Percentiles rank a stretch among this genome's conserved stretches.
Conservation (phyloP, 257 asterid genomes). For the Capsicum baccatum region DNA sequence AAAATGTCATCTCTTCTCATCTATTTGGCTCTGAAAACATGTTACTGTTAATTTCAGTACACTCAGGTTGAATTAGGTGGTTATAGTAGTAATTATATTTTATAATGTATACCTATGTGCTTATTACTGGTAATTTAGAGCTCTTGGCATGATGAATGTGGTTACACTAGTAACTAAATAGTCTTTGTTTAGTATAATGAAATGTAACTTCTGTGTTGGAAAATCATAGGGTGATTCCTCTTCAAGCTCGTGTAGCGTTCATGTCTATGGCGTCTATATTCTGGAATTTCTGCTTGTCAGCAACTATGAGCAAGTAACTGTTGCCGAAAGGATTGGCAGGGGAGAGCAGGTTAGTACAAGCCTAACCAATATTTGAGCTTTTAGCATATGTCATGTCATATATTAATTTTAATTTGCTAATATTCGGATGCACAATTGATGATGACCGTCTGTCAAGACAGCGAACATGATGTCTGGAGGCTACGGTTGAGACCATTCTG, state of each 20-base stretch:
- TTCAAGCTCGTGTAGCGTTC: conserved; percentile 94
- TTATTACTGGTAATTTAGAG: not conserved
- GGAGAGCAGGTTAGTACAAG: conserved; percentile 17
- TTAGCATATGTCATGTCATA: not conserved
- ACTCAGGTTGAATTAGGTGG: not conserved
- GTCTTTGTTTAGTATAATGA: not conserved
- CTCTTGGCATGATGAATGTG: not conserved
- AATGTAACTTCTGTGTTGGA: conserved; percentile 9
- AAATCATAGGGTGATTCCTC: conserved; percentile 76
- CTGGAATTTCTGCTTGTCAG: conserved; percentile 87
- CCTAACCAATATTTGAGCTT: conserved; percentile 16
- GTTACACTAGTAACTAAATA: not conserved
- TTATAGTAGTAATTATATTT: not conserved
- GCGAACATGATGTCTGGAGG: not conserved
- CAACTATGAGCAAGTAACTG: conserved; percentile 75
- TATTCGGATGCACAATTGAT: not conserved
- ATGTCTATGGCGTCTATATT: conserved; percentile 92
- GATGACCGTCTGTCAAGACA: not conserved
- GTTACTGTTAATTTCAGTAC: not conserved
- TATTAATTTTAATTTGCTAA: not conserved
- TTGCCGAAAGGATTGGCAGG: conserved; percentile 22
- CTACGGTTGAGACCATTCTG: conserved; percentile 8
- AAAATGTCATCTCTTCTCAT: not conserved
- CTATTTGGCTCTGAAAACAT: not conserved
- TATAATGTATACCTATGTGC: not conserved